Evolutionary conservation across 2,329 filamentous ascomycete genomes (phyloP), one percentile per base, ranked within the genome.

Genomic region (Penicillium sp.): DNA sequence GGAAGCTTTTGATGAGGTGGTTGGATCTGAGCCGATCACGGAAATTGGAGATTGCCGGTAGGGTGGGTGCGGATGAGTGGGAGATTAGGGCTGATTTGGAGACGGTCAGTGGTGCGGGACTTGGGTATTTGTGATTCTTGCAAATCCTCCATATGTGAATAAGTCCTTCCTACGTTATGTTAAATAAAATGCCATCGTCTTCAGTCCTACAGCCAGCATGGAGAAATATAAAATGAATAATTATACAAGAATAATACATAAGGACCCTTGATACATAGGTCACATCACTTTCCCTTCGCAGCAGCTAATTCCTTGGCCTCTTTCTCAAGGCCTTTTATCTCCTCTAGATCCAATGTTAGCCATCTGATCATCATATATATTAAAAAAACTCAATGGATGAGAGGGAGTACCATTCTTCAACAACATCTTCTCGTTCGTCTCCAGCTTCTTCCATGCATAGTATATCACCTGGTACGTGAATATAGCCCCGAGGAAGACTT

Each of bases 1-100:
- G 91, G 0, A 81, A 80, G n/a, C 67, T 96, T 42, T 71, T 96
- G 60, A 80, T 82, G 58, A 76, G 91, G 57, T 94, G 91, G 84
- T 80, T 83, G 42, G 90, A 94, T 73, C 71, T 96, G 61, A 83
- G 88, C 5, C 86, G 85, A 45, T 85, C 87, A 50, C 83, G 87
- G 62, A 78, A 87, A 63, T 81, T 79, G 6, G 91, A 96, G 73
- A 84, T 93, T 47, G 82, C 90, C 1, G 83, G 84, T 0, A 83
- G 91, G 62, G 87, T 89, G 2, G 92, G 91, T 11, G 82, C 78
- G 0, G 81, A 83, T 60, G 80, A 84, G 20, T 87, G 83, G 74
- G 85, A 86, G 67, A 79, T 92, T 62, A 80, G 87, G 66, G 83
- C 79, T 1, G 89, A 94, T 77, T 68, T 92, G 66, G 85, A 88